These are phyloP conservation scores for Sergeia podlipaevii DNA, from an alignment of 208 protist species.

Conservation along the genomic window DNA sequence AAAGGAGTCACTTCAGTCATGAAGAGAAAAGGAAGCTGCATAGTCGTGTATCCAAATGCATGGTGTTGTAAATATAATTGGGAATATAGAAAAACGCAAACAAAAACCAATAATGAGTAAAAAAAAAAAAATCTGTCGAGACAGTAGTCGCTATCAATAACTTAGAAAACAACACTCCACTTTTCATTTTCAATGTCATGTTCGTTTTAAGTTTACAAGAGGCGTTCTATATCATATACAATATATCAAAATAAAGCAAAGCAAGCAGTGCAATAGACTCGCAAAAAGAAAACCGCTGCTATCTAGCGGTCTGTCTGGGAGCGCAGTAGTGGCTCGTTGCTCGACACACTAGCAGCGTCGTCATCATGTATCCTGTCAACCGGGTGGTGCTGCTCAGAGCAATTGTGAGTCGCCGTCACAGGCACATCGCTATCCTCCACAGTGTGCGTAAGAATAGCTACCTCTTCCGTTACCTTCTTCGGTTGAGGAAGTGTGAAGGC, in stretches of 20 bases:
- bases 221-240: no score
- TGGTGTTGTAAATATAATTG: constrained; percentile 7
- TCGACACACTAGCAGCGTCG: background rate
- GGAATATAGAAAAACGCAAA: background rate
- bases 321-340: background rate
- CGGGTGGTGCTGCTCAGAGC: no score
- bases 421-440: background rate
- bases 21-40: background rate
- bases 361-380: no score
- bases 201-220: no score
- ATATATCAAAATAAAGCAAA: constrained; percentile 1
- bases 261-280: background rate
- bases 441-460: background rate
- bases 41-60: background rate
- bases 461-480: background rate
- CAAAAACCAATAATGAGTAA: background rate
- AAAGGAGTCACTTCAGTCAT: background rate
- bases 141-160: background rate
- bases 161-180: background rate
- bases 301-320: constrained; percentile 13
- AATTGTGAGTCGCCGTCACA: background rate
- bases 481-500: constrained; percentile 36
- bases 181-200: background rate
- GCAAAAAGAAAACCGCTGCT: background rate
- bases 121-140: background rate